Evolutionary conservation across 2,329 filamentous ascomycete genomes (phyloP), one percentile per base, ranked within the genome.

Genomic region (Blastomyces emzantsi): DNA sequence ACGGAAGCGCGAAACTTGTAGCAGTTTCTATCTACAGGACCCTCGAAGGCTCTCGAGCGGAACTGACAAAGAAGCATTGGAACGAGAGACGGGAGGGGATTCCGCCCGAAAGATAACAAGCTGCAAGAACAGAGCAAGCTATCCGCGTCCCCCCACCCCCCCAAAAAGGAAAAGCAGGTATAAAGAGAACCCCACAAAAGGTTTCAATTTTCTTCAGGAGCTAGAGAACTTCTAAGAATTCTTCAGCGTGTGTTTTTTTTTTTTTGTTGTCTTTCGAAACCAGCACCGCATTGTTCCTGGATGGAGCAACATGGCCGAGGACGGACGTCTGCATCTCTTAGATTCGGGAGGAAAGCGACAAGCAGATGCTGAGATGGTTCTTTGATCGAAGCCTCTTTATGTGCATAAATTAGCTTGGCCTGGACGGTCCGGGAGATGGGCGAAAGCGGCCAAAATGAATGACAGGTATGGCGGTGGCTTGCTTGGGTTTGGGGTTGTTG

Each of bases 301-400:
- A 30, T 60, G 41, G 17, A 41, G 17, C 41, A 22, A 13, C 39
- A 47, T n/a, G 39, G 56, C 39, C 25, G 57, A 47, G 41, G 57
- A 60, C 57, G 57, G 57, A 47, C 41, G 11, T 11, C n/a, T 43
- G 55, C 36, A 57, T 41, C 19, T 2, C 15, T 41, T 22, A 28
- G 33, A 39, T 36, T 57, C 36, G 55, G 19, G n/a, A 41, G 55
- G 9, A 7, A 22, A 57, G 36, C 25, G 41, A 43, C 55, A n/a
- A 41, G 43, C 57, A 47, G 41, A 60, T 47, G 41, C 25, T 47
- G 39, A 60, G 41, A 49, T 45, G 15, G 11, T 60, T 60, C 57
- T 60, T 60, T 60, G 57, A 36, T 60, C 57, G 7, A 25, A 60
- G 43, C 41, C 25, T 60, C 57, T 60, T 60, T 59, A 59, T 56